A percentile compares a stretch with the other conserved stretches of the same genome.
phyloP scores from a whole-genome alignment of 2,329 filamentous ascomycete genomes.

The Penicillium sp. region DNA sequence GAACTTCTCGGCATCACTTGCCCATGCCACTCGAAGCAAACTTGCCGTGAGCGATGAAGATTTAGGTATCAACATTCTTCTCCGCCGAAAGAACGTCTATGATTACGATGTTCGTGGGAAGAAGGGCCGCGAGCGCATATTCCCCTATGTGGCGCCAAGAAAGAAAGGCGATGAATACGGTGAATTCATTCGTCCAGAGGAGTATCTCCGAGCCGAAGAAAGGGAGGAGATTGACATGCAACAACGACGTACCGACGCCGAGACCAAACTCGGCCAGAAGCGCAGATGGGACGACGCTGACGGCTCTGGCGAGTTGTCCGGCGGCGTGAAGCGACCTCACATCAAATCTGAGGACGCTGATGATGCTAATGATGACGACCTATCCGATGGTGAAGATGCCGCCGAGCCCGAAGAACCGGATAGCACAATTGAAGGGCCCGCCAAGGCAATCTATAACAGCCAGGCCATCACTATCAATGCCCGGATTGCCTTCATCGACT shows the following conservation, averaged over 20 bases:
- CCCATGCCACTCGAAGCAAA: constrained; percentile 82
- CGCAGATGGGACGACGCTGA: constrained; percentile 81
- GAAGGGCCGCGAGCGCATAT: constrained; percentile 88
- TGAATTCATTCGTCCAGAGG: constrained; percentile 88
- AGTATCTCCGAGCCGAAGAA: constrained; percentile 91
- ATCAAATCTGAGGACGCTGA: constrained; percentile 28
- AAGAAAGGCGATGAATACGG: constrained; percentile 88
- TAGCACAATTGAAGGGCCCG: constrained; percentile 64
- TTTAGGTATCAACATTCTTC: constrained; percentile 83
- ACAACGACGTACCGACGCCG: constrained; percentile 54
- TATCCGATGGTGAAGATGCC: constrained; percentile 59
- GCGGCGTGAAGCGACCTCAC: constrained; percentile 62
- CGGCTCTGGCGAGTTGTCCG: constrained; percentile 43
- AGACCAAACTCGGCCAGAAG: constrained; percentile 81
- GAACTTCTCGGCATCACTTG: constrained; percentile 82
- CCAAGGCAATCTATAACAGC: constrained; percentile 69
- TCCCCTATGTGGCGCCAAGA: constrained; percentile 79
- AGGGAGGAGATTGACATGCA: constrained; percentile 73
- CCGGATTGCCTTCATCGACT: constrained; percentile 85
- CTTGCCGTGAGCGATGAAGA: constrained; percentile 85
- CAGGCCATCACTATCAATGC: constrained; percentile 69
- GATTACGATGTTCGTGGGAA: constrained; percentile 92
- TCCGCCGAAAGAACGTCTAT: constrained; percentile 86
- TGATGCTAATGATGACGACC: constrained; percentile 45
- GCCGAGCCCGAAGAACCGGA: constrained; percentile 59